A percentile compares a stretch with the other conserved stretches of the same genome.
Conservation (phyloP, 2,329 filamentous ascomycete genomes). For the Cercospora citrullina region DNA sequence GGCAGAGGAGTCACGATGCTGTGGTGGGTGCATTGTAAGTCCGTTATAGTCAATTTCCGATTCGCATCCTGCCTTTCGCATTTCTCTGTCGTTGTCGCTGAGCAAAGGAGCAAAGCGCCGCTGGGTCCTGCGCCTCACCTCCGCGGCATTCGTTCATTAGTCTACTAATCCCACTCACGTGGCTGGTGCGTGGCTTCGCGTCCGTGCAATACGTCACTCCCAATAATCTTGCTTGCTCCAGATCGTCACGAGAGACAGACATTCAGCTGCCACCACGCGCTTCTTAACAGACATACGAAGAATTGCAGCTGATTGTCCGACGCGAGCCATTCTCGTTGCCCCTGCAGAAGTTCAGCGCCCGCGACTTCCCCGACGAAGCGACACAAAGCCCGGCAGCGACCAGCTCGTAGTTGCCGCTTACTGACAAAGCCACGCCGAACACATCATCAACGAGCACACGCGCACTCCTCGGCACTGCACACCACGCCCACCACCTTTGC, state of each 20-base stretch:
- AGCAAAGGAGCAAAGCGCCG: not conserved
- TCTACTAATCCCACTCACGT: not conserved
- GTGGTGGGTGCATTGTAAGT: not conserved
- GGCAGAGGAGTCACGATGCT: not conserved
- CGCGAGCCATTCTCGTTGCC: not conserved
- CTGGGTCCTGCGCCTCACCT: not conserved
- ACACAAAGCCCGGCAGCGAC: constrained; percentile 1
- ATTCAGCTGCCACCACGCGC: not conserved
- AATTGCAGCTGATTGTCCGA: not conserved
- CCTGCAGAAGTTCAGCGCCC: not conserved
- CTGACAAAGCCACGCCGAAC: not conserved
- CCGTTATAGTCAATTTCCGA: not conserved
- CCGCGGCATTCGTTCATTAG: not conserved
- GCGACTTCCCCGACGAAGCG: not conserved
- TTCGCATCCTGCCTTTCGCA: not conserved
- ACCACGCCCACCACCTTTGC: not conserved
- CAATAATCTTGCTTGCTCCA: not conserved
- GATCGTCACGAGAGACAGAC: not conserved
- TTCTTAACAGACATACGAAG: not conserved
- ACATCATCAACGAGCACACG: not conserved
- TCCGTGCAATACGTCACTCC: not conserved
- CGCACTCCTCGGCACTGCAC: not conserved
- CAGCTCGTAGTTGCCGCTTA: not conserved
- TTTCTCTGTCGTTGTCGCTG: not conserved
- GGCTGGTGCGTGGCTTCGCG: not conserved